Percentiles rank a stretch among this genome's conserved stretches.
phyloP scores from a whole-genome alignment of 1,284 basidiomycete species.

The Pseudozyma pruni region DNA sequence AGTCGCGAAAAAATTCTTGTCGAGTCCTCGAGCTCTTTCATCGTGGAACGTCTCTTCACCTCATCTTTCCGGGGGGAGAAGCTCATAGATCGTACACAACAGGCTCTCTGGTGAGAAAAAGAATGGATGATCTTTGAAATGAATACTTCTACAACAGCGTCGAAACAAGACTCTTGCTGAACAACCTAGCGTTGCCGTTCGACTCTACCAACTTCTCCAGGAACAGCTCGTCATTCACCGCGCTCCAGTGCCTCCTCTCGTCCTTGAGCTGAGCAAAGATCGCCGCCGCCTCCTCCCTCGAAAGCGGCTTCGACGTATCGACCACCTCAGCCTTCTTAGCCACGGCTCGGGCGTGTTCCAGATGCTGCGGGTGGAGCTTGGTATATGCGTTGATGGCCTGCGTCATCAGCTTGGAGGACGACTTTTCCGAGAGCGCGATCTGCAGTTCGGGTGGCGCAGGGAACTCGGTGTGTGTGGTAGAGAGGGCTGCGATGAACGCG shows the following conservation, averaged over 20 bases:
- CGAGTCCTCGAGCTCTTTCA: no score
- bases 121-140: not conserved
- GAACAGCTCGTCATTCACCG: slow-evolving; percentile 60
- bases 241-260: slow-evolving; percentile 47
- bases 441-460: slow-evolving; percentile 42
- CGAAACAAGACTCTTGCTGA: slow-evolving; percentile 48
- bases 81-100: no score
- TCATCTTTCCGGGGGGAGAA: slow-evolving; percentile 4
- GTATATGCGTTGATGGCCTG: slow-evolving; percentile 57
- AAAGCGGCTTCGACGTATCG: slow-evolving; percentile 31
- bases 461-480: slow-evolving; percentile 52
- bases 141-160: slow-evolving; percentile 31
- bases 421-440: slow-evolving; percentile 39
- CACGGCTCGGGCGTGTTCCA: slow-evolving; percentile 36
- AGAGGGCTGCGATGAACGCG: slow-evolving; percentile 48
- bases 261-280: slow-evolving; percentile 50
- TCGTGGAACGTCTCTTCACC: no score
- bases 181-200: slow-evolving; percentile 54
- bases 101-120: no score
- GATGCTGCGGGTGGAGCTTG: slow-evolving; percentile 42
- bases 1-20: no score
- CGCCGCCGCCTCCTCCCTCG: slow-evolving; percentile 44
- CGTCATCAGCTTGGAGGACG: slow-evolving; percentile 6
- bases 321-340: slow-evolving; percentile 29
- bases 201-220: slow-evolving; percentile 61